Evolutionary conservation across 768 basidiomycete genomes (phyloP).

Genomic region (Pluteus cervinus): DNA sequence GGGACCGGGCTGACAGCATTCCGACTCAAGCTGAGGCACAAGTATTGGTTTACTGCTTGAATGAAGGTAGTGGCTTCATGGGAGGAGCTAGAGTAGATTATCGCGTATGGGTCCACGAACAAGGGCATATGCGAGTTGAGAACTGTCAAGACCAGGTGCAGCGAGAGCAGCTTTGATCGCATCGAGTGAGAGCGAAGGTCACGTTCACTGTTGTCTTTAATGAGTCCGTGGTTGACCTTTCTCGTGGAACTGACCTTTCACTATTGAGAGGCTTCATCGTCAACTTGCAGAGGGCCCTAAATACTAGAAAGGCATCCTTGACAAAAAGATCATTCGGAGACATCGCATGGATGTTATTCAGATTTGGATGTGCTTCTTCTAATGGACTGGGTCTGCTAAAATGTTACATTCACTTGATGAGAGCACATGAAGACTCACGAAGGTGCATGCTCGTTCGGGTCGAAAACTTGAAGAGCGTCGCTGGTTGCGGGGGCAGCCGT

Average conservation of each 20-base stretch:
- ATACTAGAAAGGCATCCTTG: slow-evolving; percentile 97
- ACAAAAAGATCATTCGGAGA: slow-evolving; percentile 85
- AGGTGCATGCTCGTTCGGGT: too few relatives aligned
- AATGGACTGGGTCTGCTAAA: slow-evolving; percentile 5
- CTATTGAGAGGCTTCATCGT: slow-evolving; percentile 95
- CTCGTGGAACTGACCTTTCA: slow-evolving; percentile 62
- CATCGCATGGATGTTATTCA: slow-evolving; percentile 39
- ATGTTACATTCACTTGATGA: slow-evolving; percentile 9
- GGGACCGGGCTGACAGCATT: slow-evolving; percentile 95
- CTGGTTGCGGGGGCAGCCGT: too few relatives aligned
- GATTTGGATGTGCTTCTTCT: slow-evolving; percentile 21
- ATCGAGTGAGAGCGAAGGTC: slow-evolving; percentile 95
- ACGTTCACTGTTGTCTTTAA: slow-evolving; percentile 59
- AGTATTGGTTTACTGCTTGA: slow-evolving; percentile 93
- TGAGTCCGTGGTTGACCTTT: background rate
- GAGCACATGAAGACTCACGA: too few relatives aligned
- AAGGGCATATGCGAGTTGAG: slow-evolving; percentile 87
- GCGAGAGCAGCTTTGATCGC: slow-evolving; percentile 91
- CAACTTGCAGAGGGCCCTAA: slow-evolving; percentile 93
- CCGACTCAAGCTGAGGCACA: slow-evolving; percentile 86
- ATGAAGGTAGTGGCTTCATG: slow-evolving; percentile 85
- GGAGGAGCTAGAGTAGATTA: slow-evolving; percentile 87
- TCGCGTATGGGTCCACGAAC: slow-evolving; percentile 82
- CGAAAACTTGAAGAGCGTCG: too few relatives aligned
- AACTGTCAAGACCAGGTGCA: slow-evolving; percentile 90